Base-by-base conservation (phyloP, 305 asterid genomes). In the Solanum hybrid region DNA sequence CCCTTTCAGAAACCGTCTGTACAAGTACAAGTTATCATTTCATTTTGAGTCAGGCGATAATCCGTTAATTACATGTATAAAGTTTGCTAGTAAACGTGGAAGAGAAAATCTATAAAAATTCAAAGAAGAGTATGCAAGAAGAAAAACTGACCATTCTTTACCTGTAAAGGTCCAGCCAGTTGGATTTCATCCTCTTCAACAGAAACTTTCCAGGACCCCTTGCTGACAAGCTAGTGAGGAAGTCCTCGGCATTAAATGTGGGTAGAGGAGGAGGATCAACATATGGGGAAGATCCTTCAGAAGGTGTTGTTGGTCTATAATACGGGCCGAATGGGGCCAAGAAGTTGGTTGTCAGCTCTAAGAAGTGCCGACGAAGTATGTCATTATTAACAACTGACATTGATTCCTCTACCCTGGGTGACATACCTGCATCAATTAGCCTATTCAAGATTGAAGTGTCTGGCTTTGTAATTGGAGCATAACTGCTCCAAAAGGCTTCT, bases 371-470 rank as follows among this genome's bases (percentile, higher is more conserved):
- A 85, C 98, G 98, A 77, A 97, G 92, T 90, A 97, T 95, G 92
- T 97, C 99, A 69, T 97, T 97, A 93, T 96, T 97, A 89, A 97
- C 99, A 89, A 97, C 98, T 15, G 99, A 97, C 99, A 97, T 97
- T 4, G 99, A 96, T 95, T 97, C 99, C 92, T 97, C 99, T 90
- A 95, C 98, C 91, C 99, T 94, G 40, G 99, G 99, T 64, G 98
- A 97, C 95, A 95, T 64, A 89, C 99, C 99, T 75, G 99, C 99
- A 95, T 97, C 99, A 92, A 97, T 94, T 71, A 97, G 95, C 94
- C 99, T 93, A 91, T 97, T 97, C 93, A 97, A 92, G 91, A 97
- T 95, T 72, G 99, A 94, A 51, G 99, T 97, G 82, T 97, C 99
- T 8, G 98, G 99, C 91, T 96, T 97, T 75, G 98, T 97, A 85